Conservation (phyloP, 441 rosid genomes). For the Gossypium trilobum region DNA sequence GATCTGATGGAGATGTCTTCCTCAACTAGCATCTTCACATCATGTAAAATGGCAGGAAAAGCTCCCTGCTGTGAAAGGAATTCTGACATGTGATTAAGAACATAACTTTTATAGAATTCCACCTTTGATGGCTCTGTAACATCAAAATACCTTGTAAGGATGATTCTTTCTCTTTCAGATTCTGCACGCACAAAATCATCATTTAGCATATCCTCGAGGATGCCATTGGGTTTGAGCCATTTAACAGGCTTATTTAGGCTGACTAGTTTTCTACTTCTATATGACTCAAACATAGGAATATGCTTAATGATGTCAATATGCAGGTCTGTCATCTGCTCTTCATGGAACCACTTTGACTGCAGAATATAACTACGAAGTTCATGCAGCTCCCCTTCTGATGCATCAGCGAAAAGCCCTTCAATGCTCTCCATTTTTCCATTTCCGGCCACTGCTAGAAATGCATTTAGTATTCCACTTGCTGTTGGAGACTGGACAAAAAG, state of each 20-base stretch:
- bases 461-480: constrained; percentile 75
- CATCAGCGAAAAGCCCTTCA: constrained; percentile 49
- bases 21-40: constrained; percentile 62
- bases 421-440: constrained; percentile 48
- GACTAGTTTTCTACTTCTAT: constrained; percentile 61
- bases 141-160: constrained; percentile 55
- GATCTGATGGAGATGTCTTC: constrained; percentile 55
- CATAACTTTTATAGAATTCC: constrained; percentile 78
- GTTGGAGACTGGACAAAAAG: constrained; percentile 88
- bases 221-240: constrained; percentile 82
- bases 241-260: constrained; percentile 59
- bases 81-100: constrained; percentile 79
- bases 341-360: constrained; percentile 92
- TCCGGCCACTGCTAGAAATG: constrained; percentile 55
- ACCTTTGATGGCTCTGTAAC: constrained; percentile 65
- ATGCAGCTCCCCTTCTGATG: constrained; percentile 81
- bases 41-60: constrained; percentile 63
- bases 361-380: constrained; percentile 85
- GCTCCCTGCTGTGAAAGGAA: constrained; percentile 60
- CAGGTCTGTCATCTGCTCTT: constrained; percentile 56
- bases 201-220: constrained; percentile 71
- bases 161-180: constrained; percentile 77
- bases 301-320: constrained; percentile 64
- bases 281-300: constrained; percentile 88
- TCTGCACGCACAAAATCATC: constrained; percentile 85